Percentiles rank a stretch among this genome's conserved stretches.
Evolutionary conservation across 2,329 filamentous ascomycete species (phyloP).

Genomic region (Botrytis galanthina): DNA sequence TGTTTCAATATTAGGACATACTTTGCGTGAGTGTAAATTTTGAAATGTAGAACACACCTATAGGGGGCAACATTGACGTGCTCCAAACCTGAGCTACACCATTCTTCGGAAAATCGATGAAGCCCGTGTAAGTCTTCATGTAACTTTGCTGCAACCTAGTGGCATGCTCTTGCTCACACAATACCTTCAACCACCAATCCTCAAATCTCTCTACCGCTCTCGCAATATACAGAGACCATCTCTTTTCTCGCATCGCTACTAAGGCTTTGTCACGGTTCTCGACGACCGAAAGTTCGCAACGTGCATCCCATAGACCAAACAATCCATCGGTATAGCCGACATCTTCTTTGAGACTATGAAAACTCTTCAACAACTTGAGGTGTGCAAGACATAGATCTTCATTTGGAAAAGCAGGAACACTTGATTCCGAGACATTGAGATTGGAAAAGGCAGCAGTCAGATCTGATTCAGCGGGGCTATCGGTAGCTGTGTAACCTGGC

Average conservation of each 20-base stretch:
- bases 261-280: constrained; percentile 42
- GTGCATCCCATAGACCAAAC: constrained; percentile 58
- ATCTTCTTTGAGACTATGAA: constrained; percentile 65
- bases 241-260: constrained; percentile 62
- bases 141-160: constrained; percentile 29
- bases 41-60: constrained; percentile 47
- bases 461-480: constrained; percentile 24
- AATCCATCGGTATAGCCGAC: constrained; percentile 65
- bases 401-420: constrained; percentile 40
- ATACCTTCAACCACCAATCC: constrained; percentile 55
- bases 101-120: constrained; percentile 19
- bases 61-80: constrained; percentile 45
- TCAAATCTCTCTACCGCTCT: constrained; percentile 66
- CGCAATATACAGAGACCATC: constrained; percentile 68
- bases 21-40: not conserved
- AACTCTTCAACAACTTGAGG: constrained; percentile 67
- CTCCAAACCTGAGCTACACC: constrained; percentile 38
- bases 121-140: constrained; percentile 24
- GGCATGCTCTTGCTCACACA: constrained; percentile 26
- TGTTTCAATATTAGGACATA: constrained; percentile 22
- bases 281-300: constrained; percentile 35
- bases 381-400: constrained; percentile 66
- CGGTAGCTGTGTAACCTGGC: constrained; percentile 27
- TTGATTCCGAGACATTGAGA: constrained; percentile 39
- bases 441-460: constrained; percentile 41